These are phyloP conservation scores for Tuber indicum DNA, from an alignment of 495 filamentous ascomycete genomes.

Conservation along the genomic window DNA sequence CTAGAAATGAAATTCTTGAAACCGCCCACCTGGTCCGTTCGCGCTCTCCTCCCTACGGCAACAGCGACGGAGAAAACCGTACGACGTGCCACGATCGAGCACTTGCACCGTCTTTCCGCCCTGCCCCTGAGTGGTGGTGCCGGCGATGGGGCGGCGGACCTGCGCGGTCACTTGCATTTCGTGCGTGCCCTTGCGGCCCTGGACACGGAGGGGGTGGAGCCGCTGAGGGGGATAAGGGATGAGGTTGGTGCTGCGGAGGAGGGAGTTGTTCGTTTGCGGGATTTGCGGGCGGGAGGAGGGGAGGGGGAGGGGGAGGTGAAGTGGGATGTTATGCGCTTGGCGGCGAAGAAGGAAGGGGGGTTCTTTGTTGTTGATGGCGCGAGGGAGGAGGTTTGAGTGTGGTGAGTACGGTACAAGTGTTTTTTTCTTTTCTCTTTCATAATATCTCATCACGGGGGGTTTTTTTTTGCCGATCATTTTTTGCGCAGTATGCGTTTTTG, in stretches of 20 bases:
- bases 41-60: constrained; percentile 58
- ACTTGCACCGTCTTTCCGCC: constrained; percentile 85
- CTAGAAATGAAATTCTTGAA: not conserved
- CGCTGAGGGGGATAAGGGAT: constrained; percentile 72
- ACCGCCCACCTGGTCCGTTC: constrained; percentile 76
- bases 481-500: not conserved
- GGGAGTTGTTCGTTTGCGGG: constrained; percentile 17
- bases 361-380: constrained; percentile 40
- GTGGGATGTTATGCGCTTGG: constrained; percentile 22
- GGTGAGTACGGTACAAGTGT: not conserved
- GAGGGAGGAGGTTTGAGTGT: constrained; percentile 16
- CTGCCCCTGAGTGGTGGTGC: constrained; percentile 60
- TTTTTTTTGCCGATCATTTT: constrained; percentile 12
- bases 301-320: constrained; percentile 14
- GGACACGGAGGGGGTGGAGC: constrained; percentile 62
- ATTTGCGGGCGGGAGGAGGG: constrained; percentile 21
- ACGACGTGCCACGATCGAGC: constrained; percentile 54
- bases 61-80: constrained; percentile 37
- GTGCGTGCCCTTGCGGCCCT: constrained; percentile 76
- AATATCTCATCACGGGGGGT: not conserved
- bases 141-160: constrained; percentile 46
- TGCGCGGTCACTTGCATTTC: constrained; percentile 82
- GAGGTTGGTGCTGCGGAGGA: constrained; percentile 53
- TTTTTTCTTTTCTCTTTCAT: not conserved
- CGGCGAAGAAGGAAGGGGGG: constrained; percentile 23